phyloP scores from a whole-genome alignment of 768 basidiomycete species.

The Tulasnella sp. region DNA sequence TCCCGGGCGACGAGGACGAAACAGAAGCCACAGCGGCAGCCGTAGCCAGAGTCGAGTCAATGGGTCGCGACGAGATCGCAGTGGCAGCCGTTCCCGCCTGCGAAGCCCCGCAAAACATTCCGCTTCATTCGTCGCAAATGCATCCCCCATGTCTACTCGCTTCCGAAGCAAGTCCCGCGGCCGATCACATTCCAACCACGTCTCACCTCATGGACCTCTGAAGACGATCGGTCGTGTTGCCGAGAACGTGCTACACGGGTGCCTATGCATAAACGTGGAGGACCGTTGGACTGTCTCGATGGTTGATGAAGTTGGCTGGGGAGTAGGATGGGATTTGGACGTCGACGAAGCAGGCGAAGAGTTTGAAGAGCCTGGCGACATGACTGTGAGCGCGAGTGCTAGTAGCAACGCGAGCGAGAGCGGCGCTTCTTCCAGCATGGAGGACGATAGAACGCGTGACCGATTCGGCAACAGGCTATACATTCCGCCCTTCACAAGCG shows the following conservation, averaged over 20 bases:
- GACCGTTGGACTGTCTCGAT: constrained; percentile 69
- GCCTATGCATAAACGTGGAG: constrained; percentile 50
- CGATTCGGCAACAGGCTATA: constrained; percentile 3
- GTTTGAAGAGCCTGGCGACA: constrained; percentile 8
- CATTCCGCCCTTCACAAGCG: not conserved
- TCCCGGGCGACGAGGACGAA: not conserved
- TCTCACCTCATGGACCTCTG: not conserved
- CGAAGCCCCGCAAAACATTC: not conserved
- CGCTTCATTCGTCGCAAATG: constrained; percentile 14
- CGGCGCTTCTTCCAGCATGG: not conserved
- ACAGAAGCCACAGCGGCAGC: not conserved
- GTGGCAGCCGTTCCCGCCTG: constrained; percentile 17
- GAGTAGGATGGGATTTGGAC: constrained; percentile 12
- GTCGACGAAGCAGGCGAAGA: constrained; percentile 16
- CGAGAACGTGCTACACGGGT: constrained; percentile 54
- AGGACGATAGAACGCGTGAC: not conserved
- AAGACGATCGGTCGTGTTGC: constrained; percentile 32
- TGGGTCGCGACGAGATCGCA: not conserved
- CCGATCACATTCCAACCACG: constrained; percentile 29
- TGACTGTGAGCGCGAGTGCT: constrained; percentile 7
- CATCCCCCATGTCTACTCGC: too few relatives aligned
- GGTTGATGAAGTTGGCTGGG: constrained; percentile 49
- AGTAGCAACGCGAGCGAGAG: not conserved
- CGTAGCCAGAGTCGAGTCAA: not conserved
- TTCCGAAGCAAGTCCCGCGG: constrained; percentile 52